These are phyloP conservation scores for Metarhizium guizhouense DNA, from an alignment of 2,329 filamentous ascomycete genomes.

Conservation along the genomic window DNA sequence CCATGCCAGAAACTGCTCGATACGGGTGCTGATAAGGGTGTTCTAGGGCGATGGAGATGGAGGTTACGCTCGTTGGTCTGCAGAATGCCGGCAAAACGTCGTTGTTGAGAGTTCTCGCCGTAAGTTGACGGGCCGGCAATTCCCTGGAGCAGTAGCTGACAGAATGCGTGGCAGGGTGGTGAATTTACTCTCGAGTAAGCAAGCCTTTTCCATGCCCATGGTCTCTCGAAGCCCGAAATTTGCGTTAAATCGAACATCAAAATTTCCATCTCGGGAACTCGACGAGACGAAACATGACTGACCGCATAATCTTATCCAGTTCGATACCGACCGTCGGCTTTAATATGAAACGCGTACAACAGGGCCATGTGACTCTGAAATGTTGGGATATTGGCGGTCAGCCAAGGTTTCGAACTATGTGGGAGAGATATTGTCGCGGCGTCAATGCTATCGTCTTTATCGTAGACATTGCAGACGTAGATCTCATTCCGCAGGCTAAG, in stretches of 20 bases:
- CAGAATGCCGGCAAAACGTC: slow-evolving; percentile 99
- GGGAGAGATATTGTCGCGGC: slow-evolving; percentile 96
- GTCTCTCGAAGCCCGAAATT: not conserved
- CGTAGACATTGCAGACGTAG: slow-evolving; percentile 85
- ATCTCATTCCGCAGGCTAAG: slow-evolving; percentile 72
- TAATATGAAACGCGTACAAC: slow-evolving; percentile 97
- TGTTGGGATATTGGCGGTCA: slow-evolving; percentile 99
- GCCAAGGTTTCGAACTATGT: slow-evolving; percentile 95
- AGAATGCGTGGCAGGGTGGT: slow-evolving; percentile 57
- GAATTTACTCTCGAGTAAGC: slow-evolving; percentile 98
- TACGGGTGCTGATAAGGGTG: slow-evolving; percentile 11
- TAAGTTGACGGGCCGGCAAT: slow-evolving; percentile 43
- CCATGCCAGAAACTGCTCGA: slow-evolving; percentile 6
- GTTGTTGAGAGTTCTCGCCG: slow-evolving; percentile 83
- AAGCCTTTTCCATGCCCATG: slow-evolving; percentile 2
- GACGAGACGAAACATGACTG: slow-evolving; percentile 16
- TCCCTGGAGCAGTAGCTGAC: slow-evolving; percentile 11
- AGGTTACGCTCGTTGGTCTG: slow-evolving; percentile 97
- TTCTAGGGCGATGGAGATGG: slow-evolving; percentile 93
- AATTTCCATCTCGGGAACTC: not conserved
- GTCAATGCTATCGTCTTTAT: slow-evolving; percentile 99
- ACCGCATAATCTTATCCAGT: slow-evolving; percentile 46
- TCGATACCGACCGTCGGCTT: slow-evolving; percentile 98
- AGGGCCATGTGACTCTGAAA: slow-evolving; percentile 95
- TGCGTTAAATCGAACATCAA: not conserved